phyloP scores from a whole-genome alignment of 140 eudicot genomes.

The Oenanthe javanica region DNA sequence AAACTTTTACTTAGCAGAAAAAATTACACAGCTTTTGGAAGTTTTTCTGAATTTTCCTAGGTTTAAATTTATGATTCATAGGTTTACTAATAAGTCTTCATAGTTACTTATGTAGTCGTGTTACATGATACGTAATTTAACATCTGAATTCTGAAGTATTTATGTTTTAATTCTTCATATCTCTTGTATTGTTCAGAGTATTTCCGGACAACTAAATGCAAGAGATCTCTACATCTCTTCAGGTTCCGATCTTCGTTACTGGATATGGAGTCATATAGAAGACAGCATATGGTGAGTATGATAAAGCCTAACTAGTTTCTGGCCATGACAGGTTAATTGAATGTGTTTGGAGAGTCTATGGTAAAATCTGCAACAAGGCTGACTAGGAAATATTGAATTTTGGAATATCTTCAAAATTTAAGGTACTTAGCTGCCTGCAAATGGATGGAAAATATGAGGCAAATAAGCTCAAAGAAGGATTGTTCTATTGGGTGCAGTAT shows the following conservation, averaged over 20 bases:
- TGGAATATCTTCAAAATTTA: neutral
- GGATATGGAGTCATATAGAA: neutral
- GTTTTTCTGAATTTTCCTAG: neutral
- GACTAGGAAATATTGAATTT: neutral
- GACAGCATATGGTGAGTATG: neutral
- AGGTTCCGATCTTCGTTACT: neutral
- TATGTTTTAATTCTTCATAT: neutral
- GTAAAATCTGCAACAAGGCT: neutral
- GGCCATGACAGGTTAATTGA: neutral
- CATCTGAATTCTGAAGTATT: neutral
- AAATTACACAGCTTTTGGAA: neutral
- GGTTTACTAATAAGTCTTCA: neutral
- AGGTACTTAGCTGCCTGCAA: slow-evolving; percentile 1
- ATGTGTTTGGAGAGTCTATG: neutral
- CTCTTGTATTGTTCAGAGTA: neutral
- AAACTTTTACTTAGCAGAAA: neutral
- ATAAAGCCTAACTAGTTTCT: neutral
- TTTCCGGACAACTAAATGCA: neutral
- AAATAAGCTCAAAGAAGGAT: neutral
- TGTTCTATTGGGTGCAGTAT: neutral
- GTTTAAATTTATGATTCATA: neutral
- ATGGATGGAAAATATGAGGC: slow-evolving; percentile 3
- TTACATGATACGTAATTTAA: neutral
- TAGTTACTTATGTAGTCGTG: neutral
- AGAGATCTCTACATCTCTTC: neutral